phyloP scores from a whole-genome alignment of 768 basidiomycete species.

The Agaricus subrufescens region DNA sequence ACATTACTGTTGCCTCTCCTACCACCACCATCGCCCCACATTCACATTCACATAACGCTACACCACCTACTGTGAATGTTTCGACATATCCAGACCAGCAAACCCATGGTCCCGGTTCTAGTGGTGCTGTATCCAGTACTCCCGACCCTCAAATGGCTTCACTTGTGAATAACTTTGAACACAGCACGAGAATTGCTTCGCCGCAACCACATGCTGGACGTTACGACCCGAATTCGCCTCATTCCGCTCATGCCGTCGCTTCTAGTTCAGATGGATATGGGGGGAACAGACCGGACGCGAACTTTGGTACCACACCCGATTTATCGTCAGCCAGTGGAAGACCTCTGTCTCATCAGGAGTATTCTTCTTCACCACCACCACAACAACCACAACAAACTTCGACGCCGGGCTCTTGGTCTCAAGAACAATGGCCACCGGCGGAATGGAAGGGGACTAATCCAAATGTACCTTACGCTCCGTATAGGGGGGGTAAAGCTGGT shows the following conservation, averaged over 20 bases:
- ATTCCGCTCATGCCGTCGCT: slow-evolving; percentile 26
- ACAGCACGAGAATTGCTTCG: slow-evolving; percentile 26
- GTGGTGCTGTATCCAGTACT: slow-evolving; percentile 1
- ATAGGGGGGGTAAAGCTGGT: slow-evolving; percentile 20
- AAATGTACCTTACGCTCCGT: slow-evolving; percentile 9
- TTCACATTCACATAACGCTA: not conserved
- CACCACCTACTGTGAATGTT: not conserved
- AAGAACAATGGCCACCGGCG: slow-evolving; percentile 37
- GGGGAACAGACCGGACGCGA: not conserved
- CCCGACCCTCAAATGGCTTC: slow-evolving; percentile 15
- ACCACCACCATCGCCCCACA: not conserved
- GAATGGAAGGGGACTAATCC: slow-evolving; percentile 31
- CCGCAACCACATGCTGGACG: not conserved
- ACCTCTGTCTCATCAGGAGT: not conserved
- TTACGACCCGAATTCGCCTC: slow-evolving; percentile 18
- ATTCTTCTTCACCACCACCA: not conserved
- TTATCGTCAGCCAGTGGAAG: not conserved
- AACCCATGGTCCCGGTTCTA: not conserved
- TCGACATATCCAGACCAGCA: slow-evolving; percentile 2
- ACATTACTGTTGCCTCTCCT: no score
- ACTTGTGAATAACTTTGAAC: slow-evolving; percentile 33
- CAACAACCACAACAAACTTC: slow-evolving; percentile 9
- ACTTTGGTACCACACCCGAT: not conserved
- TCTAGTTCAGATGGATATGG: slow-evolving; percentile 1
- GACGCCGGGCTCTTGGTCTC: slow-evolving; percentile 20